Evolutionary conservation across 257 asterid genomes (phyloP), one percentile per base, ranked within the genome.

Genomic region (Fraxinus americana): DNA sequence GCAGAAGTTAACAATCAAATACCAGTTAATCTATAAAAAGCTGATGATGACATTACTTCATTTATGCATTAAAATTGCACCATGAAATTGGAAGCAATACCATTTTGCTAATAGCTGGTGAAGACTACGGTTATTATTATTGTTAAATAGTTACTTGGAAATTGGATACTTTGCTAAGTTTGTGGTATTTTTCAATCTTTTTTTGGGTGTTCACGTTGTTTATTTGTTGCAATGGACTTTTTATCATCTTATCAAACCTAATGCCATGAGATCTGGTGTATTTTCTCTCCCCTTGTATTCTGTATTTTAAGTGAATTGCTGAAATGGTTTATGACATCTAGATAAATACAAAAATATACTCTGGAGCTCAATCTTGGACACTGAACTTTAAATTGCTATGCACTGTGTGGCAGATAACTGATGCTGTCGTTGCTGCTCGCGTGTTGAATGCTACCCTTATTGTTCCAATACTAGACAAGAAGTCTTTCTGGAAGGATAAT

Each of bases 401-500:
- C 72, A 57, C 79, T 39, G 52, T 78, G 75, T 82, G 80, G 80
- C 90, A 93, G 98, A 96, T 96, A 78, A 91, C 92, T 80, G 98
- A 92, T 87, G 97, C 97, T 81, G 97, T 96, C 83, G 98, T 91
- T 89, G 99, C 97, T 85, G 99, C 99, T 69, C 95, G 97, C 74
- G 91, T 96, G 68, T 87, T 93, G 92, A 96, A 96, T 85, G 99
- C 94, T 69, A 92, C 98, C 78, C 97, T 96, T 41, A 93, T 96
- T 77, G 88, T 92, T 76, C 98, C 99, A 45, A 90, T 82, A 79
- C 85, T 96, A 88, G 98, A 96, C 82, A 91, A 87, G 81, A 90
- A 90, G 83, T 96, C 99, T 67, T 96, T 89, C 87, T 96, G 98
- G 99, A 96, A 96, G 86, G 99, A 96, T 88, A 88, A 88, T 54